Conservation (phyloP, 2,329 filamentous ascomycete genomes). For the Chaetomiaceae sp. region DNA sequence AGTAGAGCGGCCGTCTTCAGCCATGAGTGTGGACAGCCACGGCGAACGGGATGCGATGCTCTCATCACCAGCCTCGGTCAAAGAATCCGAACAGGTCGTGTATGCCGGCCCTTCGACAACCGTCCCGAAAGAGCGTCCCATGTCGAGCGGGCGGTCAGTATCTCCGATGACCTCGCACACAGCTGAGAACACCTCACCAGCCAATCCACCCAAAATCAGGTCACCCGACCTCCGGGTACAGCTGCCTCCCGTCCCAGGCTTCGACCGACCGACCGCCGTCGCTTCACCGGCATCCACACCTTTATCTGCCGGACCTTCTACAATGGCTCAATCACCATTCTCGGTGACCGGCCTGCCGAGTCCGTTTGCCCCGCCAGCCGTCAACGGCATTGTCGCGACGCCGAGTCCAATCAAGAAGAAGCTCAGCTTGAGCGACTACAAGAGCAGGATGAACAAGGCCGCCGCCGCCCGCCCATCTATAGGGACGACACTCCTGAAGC, state of each 20-base stretch:
- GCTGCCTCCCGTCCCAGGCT: slow-evolving; percentile 51
- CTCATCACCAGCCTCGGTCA: slow-evolving; percentile 14
- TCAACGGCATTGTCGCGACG: slow-evolving; percentile 42
- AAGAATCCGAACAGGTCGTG: slow-evolving; percentile 14
- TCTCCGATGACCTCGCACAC: slow-evolving; percentile 23
- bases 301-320: slow-evolving; percentile 40
- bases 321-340: slow-evolving; percentile 48
- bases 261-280: slow-evolving; percentile 38
- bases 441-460: slow-evolving; percentile 53
- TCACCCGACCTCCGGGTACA: slow-evolving; percentile 49
- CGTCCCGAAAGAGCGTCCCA: slow-evolving; percentile 24
- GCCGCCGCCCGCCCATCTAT: slow-evolving; percentile 40
- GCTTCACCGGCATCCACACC: slow-evolving; percentile 39
- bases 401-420: slow-evolving; percentile 64
- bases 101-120: background rate
- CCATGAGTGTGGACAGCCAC: slow-evolving; percentile 40
- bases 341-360: slow-evolving; percentile 39
- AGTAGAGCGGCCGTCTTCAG: slow-evolving; percentile 28
- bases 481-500: slow-evolving; percentile 34
- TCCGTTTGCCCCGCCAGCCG: slow-evolving; percentile 38
- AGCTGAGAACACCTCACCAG: background rate
- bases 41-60: slow-evolving; percentile 28
- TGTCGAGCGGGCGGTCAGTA: slow-evolving; percentile 33
- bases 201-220: slow-evolving; percentile 31
- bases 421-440: slow-evolving; percentile 62